Base-by-base conservation (phyloP, 139 green algal species). In the Cymbomonas tetramitiformis region DNA sequence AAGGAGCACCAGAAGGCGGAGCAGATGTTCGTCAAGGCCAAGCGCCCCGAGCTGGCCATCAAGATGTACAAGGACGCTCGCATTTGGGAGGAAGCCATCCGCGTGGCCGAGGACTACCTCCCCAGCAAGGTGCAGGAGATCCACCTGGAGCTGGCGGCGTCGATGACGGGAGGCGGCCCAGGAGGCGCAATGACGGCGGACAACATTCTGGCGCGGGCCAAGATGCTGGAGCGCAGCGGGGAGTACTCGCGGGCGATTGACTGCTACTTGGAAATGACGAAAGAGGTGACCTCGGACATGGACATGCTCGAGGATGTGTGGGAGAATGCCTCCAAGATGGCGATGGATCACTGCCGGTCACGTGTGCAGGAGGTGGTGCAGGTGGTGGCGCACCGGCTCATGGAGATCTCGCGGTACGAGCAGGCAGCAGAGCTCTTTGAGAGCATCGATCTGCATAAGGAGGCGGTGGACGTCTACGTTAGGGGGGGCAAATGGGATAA, bases 171-270 rank as follows among this genome's bases (percentile, higher is more conserved):
- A 10, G 19, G 15, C 10, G 15, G 44, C 18, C 10, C n/a, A 10
- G n/a, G 44, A 21, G 26, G n/a, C 39, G 19, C 10, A 34, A 32
- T 40, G 51, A 60, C 41, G 6, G 36, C 18, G 8, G 52, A 39
- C 39, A 12, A 19, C n/a, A 31, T 68, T 30, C 19, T 62, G 26
- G 26, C 23, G 2, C 57, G 25, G 3, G 63, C 56, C 55, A 32
- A 40, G 24, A 30, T 51, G 46, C 64, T 71, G 12, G 65, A 76
- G 56, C 41, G 39, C 21, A 21, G 21, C 15, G 46, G 80, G 8
- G 73, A 87, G 58, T 89, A 73, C 41, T 58, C 67, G 4, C 61
- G 69, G 23, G 83, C 83, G 18, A 84, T 93, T n/a, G 83, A 93
- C 25, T 59, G 70, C 2, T 90, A 89, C 67, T 65, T 93, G 19